Evolutionary conservation across 306 rosid species (phyloP).

Genomic region (Lotus japonicus): DNA sequence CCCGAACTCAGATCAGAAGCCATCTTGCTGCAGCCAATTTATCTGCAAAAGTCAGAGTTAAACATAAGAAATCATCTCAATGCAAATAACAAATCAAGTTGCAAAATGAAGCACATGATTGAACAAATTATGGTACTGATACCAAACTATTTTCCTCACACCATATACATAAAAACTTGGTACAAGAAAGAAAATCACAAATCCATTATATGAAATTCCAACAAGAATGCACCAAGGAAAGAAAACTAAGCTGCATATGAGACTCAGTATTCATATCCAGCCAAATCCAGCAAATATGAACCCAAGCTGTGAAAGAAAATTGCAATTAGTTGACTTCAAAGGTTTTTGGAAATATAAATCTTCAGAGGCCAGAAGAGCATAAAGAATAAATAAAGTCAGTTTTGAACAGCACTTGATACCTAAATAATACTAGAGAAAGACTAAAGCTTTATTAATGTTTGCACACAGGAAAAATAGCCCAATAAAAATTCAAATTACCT

Average conservation of each 20-base stretch:
- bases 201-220: neutral
- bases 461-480: neutral
- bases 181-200: constrained; percentile 4
- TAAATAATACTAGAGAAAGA: constrained; percentile 10
- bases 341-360: neutral
- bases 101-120: constrained; percentile 2
- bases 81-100: constrained; percentile 6
- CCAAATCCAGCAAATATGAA: constrained; percentile 21
- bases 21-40: constrained; percentile 41
- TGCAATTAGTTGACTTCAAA: constrained; percentile 15
- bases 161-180: neutral
- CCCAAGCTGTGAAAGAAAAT: neutral
- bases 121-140: neutral
- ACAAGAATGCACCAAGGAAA: neutral
- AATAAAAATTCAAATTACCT: constrained; percentile 4
- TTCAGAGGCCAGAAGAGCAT: constrained; percentile 2
- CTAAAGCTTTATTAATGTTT: constrained; percentile 5
- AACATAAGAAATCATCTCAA: constrained; percentile 16
- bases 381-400: neutral
- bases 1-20: constrained; percentile 63
- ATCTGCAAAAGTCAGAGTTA: constrained; percentile 30
- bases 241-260: constrained; percentile 15
- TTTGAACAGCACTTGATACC: neutral
- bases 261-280: constrained; percentile 6
- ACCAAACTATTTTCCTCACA: neutral